These are phyloP conservation scores for Ormosia emarginata DNA, from an alignment of 306 rosid genomes.

Conservation along the genomic window DNA sequence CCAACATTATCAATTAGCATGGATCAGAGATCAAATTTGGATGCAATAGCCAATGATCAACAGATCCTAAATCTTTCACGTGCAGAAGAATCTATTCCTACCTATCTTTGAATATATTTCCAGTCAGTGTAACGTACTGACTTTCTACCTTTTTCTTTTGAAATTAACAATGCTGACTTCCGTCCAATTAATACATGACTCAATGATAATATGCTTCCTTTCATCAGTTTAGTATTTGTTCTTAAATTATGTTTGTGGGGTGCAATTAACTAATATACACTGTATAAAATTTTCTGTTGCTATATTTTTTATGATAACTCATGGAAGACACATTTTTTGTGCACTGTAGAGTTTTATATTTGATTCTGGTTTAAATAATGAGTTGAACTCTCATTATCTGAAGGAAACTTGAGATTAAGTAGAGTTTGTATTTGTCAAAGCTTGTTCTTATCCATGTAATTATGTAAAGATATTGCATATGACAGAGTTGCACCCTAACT, in stretches of 20 bases:
- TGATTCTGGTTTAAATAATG: background rate
- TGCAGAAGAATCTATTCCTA: slow-evolving; percentile 17
- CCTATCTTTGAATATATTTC: slow-evolving; percentile 5
- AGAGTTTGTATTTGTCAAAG: background rate
- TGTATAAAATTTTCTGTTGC: background rate
- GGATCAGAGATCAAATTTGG: slow-evolving; percentile 23
- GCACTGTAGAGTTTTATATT: background rate
- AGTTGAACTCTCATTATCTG: background rate
- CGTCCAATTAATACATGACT: background rate
- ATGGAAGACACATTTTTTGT: background rate
- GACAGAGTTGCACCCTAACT: background rate
- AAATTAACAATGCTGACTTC: background rate
- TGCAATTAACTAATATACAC: background rate
- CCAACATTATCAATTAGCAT: slow-evolving; percentile 37
- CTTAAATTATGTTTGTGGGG: background rate
- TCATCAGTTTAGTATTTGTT: background rate
- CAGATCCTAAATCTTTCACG: slow-evolving; percentile 21
- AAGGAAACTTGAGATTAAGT: background rate
- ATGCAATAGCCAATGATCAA: slow-evolving; percentile 33
- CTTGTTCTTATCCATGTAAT: background rate
- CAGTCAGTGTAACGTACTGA: slow-evolving; percentile 35
- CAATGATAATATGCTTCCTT: background rate
- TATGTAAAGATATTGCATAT: slow-evolving; percentile 22
- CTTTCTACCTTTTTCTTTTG: background rate
- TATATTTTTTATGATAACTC: background rate